phyloP scores from a whole-genome alignment of 805 yeast genomes.

The Hanseniaspora clermontiae region DNA sequence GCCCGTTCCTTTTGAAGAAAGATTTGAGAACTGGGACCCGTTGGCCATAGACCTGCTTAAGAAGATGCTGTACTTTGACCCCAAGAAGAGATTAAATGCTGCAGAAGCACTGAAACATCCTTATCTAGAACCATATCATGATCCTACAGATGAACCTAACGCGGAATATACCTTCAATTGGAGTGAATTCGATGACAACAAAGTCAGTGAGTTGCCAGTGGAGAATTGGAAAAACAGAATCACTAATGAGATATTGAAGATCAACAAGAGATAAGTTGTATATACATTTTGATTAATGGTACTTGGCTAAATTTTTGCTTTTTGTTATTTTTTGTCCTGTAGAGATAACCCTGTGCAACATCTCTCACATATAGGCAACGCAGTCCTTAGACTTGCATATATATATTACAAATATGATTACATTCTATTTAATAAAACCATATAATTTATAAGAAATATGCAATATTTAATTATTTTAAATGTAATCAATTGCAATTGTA shows the following conservation, averaged over 20 bases:
- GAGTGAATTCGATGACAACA: conserved; percentile 30
- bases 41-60: conserved; percentile 80
- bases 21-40: conserved; percentile 68
- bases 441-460: no score
- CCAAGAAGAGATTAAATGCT: conserved; percentile 86
- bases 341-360: no score
- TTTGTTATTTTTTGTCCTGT: neutral
- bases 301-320: neutral
- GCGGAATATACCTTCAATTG: conserved; percentile 91
- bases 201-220: conserved; percentile 7
- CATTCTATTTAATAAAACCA: no score
- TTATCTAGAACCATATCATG: conserved; percentile 89
- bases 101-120: conserved; percentile 82
- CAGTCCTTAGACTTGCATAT: no score
- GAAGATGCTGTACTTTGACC: conserved; percentile 88
- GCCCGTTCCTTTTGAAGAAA: conserved; percentile 73
- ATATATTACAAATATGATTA: no score
- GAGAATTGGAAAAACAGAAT: conserved; percentile 12
- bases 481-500: no score
- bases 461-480: no score
- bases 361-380: no score
- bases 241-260: neutral
- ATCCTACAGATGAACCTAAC: conserved; percentile 91
- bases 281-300: neutral
- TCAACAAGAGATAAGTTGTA: neutral